phyloP scores from a whole-genome alignment of 495 filamentous ascomycete genomes.

The Viridothelium virens region DNA sequence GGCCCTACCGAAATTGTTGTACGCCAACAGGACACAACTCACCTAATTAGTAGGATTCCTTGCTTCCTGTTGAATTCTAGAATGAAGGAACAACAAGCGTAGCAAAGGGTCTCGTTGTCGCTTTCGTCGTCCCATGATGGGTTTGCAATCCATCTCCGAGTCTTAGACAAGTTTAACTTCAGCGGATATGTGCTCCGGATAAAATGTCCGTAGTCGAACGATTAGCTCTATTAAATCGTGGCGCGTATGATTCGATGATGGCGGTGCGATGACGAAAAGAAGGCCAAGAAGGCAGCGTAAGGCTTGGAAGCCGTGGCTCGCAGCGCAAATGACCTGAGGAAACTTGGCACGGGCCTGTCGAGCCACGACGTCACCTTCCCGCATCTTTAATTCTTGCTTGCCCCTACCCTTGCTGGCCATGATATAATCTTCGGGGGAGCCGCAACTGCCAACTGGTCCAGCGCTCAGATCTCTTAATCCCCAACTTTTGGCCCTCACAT shows the following conservation, averaged over 20 bases:
- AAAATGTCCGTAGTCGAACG: too few relatives aligned
- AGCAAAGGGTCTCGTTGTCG: background rate
- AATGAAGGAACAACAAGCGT: constrained; percentile 11
- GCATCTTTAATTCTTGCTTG: background rate
- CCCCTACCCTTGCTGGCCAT: background rate
- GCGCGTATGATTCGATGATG: background rate
- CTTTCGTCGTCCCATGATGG: too few relatives aligned
- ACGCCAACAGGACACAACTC: constrained; percentile 2
- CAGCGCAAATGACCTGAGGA: background rate
- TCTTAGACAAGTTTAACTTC: too few relatives aligned
- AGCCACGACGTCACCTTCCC: constrained; percentile 8
- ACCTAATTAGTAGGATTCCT: background rate
- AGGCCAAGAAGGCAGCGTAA: background rate
- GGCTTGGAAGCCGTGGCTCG: background rate
- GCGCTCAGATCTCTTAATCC: background rate
- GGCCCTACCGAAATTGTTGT: background rate
- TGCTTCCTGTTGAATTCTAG: background rate
- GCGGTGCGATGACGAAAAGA: constrained; percentile 5
- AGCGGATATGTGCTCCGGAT: too few relatives aligned
- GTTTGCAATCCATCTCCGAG: too few relatives aligned
- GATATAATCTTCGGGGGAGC: constrained; percentile 1
- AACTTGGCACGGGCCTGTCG: constrained; percentile 4
- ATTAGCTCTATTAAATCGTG: background rate
- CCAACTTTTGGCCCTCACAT: background rate
- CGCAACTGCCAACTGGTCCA: background rate